Evolutionary conservation across 257 asterid species (phyloP).

Genomic region (Solanum commersonii): DNA sequence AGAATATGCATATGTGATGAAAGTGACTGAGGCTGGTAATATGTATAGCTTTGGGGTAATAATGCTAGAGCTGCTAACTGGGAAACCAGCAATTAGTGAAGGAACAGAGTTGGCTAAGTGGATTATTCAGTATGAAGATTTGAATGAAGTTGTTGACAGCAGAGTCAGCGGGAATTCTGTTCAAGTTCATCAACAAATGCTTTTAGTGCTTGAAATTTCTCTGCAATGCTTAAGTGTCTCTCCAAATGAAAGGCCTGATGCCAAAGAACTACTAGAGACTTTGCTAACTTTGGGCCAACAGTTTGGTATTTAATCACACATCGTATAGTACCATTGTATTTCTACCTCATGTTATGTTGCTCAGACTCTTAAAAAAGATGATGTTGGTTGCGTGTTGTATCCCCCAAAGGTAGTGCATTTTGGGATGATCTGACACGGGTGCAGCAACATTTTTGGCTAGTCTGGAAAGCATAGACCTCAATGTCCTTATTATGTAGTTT

Average conservation of each 20-base stretch:
- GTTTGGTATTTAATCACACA: neutral
- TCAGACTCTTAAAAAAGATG: neutral
- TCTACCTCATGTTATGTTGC: neutral
- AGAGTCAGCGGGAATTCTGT: neutral
- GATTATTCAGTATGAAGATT: neutral
- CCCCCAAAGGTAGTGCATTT: neutral
- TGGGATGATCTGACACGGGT: neutral
- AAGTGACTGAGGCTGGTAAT: constrained; percentile 1
- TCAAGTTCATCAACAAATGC: constrained; percentile 3
- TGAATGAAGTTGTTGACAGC: neutral
- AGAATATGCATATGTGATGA: constrained; percentile 5
- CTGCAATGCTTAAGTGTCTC: neutral
- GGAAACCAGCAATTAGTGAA: neutral
- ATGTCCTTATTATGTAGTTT: neutral
- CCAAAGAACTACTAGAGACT: neutral
- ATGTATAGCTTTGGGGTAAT: constrained; percentile 3
- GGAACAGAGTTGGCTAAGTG: neutral
- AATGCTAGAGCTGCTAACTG: neutral
- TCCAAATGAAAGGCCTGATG: constrained; percentile 8
- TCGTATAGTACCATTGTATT: neutral
- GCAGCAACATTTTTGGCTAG: neutral
- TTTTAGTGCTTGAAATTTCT: neutral
- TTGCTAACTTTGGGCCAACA: neutral
- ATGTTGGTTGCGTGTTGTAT: neutral
- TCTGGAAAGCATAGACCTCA: neutral